These are phyloP conservation scores for Corymbia maculata DNA, from an alignment of 345 rosid genomes.

Conservation along the genomic window DNA sequence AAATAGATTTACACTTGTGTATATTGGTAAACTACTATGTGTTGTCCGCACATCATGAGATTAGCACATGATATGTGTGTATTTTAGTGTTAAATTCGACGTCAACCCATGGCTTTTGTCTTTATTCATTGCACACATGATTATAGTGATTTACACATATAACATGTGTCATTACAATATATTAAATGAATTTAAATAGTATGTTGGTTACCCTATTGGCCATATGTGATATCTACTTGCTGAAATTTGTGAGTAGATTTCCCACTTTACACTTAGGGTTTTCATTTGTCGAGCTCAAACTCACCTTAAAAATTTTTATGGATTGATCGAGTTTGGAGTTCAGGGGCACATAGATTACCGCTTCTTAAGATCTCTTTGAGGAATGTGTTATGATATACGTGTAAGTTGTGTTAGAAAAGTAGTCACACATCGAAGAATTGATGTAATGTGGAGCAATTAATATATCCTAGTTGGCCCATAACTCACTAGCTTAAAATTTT, in stretches of 20 bases:
- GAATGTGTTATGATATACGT: no score
- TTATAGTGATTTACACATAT: background rate
- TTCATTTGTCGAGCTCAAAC: background rate
- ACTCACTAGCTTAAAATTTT: no score
- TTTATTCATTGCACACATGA: background rate
- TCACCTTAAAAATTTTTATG: background rate
- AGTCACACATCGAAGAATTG: no score
- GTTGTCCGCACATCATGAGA: background rate
- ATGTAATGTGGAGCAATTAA: no score
- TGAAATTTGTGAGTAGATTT: background rate
- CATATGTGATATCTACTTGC: background rate
- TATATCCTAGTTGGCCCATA: no score
- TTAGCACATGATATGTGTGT: background rate
- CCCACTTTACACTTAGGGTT: background rate
- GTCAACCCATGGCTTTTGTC: background rate
- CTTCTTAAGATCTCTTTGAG: background rate
- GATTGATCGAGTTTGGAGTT: background rate
- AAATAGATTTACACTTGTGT: background rate
- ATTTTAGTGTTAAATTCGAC: background rate
- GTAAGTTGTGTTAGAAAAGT: no score
- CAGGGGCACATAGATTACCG: rapidly evolving
- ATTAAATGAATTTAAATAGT: background rate
- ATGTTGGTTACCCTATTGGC: background rate
- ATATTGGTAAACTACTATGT: background rate
- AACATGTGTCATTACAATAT: background rate